These are phyloP conservation scores for Penicillium atrosanguineum DNA, from an alignment of 495 filamentous ascomycete species.

Conservation along the genomic window DNA sequence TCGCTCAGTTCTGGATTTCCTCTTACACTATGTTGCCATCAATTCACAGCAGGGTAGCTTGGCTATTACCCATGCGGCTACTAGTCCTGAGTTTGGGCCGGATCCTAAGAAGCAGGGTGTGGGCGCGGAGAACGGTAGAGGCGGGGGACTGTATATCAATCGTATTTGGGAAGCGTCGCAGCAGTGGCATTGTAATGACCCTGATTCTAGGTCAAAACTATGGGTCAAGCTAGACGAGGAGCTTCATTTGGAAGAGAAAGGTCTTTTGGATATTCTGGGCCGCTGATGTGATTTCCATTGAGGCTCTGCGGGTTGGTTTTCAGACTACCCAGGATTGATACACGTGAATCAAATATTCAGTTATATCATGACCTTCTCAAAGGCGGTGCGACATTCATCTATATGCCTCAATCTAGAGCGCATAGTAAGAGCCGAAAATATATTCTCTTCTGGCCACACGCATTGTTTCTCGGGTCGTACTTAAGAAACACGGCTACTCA, in stretches of 20 bases:
- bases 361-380: too few relatives aligned
- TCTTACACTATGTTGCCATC: constrained; percentile 14
- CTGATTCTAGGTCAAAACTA: constrained; percentile 8
- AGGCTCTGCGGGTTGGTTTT: too few relatives aligned
- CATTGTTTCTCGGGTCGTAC: too few relatives aligned
- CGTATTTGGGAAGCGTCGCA: constrained; percentile 22
- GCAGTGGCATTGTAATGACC: constrained; percentile 12
- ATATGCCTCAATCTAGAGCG: too few relatives aligned
- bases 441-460: too few relatives aligned
- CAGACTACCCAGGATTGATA: too few relatives aligned
- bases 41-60: constrained; percentile 21
- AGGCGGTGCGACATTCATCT: too few relatives aligned
- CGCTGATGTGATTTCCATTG: background rate
- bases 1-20: background rate
- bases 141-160: constrained; percentile 29
- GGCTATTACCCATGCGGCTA: constrained; percentile 22
- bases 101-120: constrained; percentile 16
- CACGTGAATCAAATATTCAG: too few relatives aligned
- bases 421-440: too few relatives aligned
- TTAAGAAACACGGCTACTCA: too few relatives aligned
- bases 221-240: constrained; percentile 21
- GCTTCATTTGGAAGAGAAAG: constrained; percentile 15
- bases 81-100: constrained; percentile 18
- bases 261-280: constrained; percentile 11
- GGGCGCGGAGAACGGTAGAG: constrained; percentile 5